Conservation (phyloP, 495 filamentous ascomycete species). For the Daldinia childiae region DNA sequence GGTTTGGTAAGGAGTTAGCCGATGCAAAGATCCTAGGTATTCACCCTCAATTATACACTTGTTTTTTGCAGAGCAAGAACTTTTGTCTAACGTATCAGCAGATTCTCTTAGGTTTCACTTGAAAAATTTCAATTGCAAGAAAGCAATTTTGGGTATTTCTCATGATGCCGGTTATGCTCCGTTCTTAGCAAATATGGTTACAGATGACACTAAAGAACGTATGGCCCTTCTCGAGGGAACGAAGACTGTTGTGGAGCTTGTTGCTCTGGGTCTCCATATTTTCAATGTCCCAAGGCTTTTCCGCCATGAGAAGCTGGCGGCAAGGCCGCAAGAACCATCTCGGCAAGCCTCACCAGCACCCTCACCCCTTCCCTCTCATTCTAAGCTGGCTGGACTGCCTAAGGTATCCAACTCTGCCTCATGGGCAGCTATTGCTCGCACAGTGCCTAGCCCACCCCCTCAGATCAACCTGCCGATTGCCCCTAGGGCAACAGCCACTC, state of each 20-base stretch:
- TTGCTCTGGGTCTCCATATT: slow-evolving; percentile 64
- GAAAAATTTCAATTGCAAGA: slow-evolving; percentile 81
- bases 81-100: slow-evolving; percentile 43
- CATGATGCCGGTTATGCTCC: slow-evolving; percentile 78
- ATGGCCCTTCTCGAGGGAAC: slow-evolving; percentile 80
- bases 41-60: slow-evolving; percentile 16
- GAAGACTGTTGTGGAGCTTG: slow-evolving; percentile 73
- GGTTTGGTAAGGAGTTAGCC: slow-evolving; percentile 71
- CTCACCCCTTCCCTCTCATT: no score
- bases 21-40: slow-evolving; percentile 80
- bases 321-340: slow-evolving; percentile 44
- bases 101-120: slow-evolving; percentile 66
- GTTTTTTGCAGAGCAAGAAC: background rate
- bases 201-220: slow-evolving; percentile 62
- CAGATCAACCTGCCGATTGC: slow-evolving; percentile 48
- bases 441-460: slow-evolving; percentile 49
- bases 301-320: slow-evolving; percentile 65
- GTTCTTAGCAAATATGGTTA: slow-evolving; percentile 69
- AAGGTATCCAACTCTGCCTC: slow-evolving; percentile 16
- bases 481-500: slow-evolving; percentile 13
- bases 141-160: slow-evolving; percentile 81
- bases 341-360: background rate
- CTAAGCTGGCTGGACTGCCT: slow-evolving; percentile 12
- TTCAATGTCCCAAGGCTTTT: slow-evolving; percentile 71
- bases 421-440: slow-evolving; percentile 50